Percentiles rank a stretch among this genome's conserved stretches.
These are phyloP conservation scores for Diplodia mutila DNA, from an alignment of 2,329 filamentous ascomycete species.

Conservation along the genomic window DNA sequence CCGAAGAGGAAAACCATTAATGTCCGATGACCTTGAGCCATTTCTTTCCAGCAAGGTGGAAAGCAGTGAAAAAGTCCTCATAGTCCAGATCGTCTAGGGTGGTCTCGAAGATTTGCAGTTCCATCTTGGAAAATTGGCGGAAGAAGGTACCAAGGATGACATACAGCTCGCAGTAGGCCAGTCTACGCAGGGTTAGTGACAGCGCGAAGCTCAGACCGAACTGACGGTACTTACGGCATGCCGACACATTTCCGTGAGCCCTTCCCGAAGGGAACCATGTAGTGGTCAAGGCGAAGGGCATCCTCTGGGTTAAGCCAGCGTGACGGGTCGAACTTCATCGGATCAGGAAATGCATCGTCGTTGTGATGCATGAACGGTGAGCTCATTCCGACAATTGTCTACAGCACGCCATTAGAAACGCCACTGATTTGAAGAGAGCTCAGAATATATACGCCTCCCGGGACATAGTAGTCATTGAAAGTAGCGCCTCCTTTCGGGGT, in stretches of 20 bases:
- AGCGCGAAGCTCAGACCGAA: slow-evolving; percentile 2
- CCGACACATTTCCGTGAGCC: slow-evolving; percentile 42
- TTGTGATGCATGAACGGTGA: slow-evolving; percentile 41
- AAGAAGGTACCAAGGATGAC: slow-evolving; percentile 39
- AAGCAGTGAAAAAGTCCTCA: slow-evolving; percentile 38
- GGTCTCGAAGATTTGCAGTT: slow-evolving; percentile 28
- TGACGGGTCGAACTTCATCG: slow-evolving; percentile 41
- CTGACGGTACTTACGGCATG: slow-evolving; percentile 33
- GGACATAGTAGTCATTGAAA: slow-evolving; percentile 39
- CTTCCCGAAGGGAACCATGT: slow-evolving; percentile 45
- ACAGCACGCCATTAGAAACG: not conserved
- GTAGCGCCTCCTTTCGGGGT: slow-evolving; percentile 38
- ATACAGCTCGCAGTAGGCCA: slow-evolving; percentile 44
- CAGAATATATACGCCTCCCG: slow-evolving; percentile 34
- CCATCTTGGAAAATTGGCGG: slow-evolving; percentile 32
- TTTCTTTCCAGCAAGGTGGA: slow-evolving; percentile 26
- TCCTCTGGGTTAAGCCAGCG: slow-evolving; percentile 39
- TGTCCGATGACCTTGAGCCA: slow-evolving; percentile 6
- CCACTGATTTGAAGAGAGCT: not conserved
- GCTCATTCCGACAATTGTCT: slow-evolving; percentile 40
- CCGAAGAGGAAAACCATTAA: not conserved
- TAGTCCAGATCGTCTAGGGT: slow-evolving; percentile 35
- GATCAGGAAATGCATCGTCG: slow-evolving; percentile 38
- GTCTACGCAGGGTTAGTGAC: slow-evolving; percentile 27
- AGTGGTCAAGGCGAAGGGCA: slow-evolving; percentile 33